Evolutionary conservation across 352 stramenopile genomes (phyloP).

Genomic region (Pythium aristosporum): DNA sequence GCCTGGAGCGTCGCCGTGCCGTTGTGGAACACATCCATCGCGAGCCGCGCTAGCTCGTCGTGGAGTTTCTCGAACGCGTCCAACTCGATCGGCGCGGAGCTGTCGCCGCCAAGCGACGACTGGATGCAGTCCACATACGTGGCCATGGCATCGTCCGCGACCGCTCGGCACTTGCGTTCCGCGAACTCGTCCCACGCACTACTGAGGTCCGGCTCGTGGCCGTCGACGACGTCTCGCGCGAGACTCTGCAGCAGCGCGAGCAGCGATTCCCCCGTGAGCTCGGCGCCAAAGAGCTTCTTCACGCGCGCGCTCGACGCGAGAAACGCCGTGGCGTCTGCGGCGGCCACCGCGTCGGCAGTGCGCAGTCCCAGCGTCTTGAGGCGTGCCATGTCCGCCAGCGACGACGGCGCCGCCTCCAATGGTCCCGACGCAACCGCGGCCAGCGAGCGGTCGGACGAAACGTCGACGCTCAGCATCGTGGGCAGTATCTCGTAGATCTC

Average conservation of each 20-base stretch:
- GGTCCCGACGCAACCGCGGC: neutral
- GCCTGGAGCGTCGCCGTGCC: constrained; percentile 39
- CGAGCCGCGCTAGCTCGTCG: constrained; percentile 64
- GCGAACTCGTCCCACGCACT: constrained; percentile 70
- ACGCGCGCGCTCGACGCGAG: constrained; percentile 35
- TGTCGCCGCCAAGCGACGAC: constrained; percentile 43
- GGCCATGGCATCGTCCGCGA: constrained; percentile 58
- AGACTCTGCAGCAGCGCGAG: constrained; percentile 38
- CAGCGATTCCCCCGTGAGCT: constrained; percentile 61
- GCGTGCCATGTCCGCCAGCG: constrained; percentile 32
- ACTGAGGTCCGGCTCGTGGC: constrained; percentile 48
- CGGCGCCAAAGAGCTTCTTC: constrained; percentile 64
- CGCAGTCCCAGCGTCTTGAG: constrained; percentile 40
- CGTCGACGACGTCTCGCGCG: constrained; percentile 28
- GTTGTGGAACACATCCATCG: constrained; percentile 65
- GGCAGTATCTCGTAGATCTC: constrained; percentile 68
- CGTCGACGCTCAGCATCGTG: constrained; percentile 51
- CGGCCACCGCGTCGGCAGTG: neutral
- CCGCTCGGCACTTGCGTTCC: constrained; percentile 43
- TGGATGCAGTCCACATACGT: constrained; percentile 81
- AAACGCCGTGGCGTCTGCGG: constrained; percentile 18
- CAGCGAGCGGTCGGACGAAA: constrained; percentile 34
- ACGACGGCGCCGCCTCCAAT: neutral
- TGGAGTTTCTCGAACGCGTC: constrained; percentile 65
- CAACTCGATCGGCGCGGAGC: constrained; percentile 55